Conservation (phyloP, 106 monocot genomes). For the Apostasia ramifera region DNA sequence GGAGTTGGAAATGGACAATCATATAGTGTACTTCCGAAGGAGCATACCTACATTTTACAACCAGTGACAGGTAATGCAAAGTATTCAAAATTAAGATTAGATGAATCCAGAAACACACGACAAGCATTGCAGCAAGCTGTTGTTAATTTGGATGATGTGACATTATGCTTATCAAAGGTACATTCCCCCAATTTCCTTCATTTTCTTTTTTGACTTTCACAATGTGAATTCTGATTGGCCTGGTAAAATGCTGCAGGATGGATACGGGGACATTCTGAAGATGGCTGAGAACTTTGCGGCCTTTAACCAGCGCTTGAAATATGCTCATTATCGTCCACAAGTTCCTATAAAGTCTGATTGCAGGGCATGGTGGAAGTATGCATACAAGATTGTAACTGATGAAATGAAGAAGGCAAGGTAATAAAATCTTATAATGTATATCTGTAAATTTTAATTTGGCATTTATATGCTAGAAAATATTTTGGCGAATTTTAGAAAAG, state of each 20-base stretch:
- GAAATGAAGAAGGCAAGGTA: constrained; percentile 92
- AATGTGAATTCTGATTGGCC: not conserved
- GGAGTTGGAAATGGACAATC: constrained; percentile 18
- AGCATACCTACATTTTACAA: constrained; percentile 77
- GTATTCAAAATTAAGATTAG: constrained; percentile 66
- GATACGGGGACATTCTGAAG: constrained; percentile 87
- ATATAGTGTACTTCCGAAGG: constrained; percentile 20
- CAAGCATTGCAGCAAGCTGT: constrained; percentile 79
- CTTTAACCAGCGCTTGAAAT: constrained; percentile 85
- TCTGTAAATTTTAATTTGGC: no score
- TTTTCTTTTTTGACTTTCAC: not conserved
- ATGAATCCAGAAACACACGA: constrained; percentile 45
- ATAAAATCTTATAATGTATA: not conserved
- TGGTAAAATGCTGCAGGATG: constrained; percentile 49
- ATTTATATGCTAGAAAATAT: no score
- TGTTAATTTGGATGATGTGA: constrained; percentile 85
- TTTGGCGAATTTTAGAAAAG: no score
- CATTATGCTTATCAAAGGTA: constrained; percentile 91
- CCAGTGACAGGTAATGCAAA: constrained; percentile 89
- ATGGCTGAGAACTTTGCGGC: constrained; percentile 87
- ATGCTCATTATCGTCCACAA: constrained; percentile 87
- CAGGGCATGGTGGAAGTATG: constrained; percentile 95
- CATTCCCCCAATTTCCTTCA: not conserved
- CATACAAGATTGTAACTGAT: constrained; percentile 62
- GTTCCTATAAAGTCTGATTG: constrained; percentile 56